phyloP scores from a whole-genome alignment of 495 filamentous ascomycete species.

The Penicillium waksmanii region DNA sequence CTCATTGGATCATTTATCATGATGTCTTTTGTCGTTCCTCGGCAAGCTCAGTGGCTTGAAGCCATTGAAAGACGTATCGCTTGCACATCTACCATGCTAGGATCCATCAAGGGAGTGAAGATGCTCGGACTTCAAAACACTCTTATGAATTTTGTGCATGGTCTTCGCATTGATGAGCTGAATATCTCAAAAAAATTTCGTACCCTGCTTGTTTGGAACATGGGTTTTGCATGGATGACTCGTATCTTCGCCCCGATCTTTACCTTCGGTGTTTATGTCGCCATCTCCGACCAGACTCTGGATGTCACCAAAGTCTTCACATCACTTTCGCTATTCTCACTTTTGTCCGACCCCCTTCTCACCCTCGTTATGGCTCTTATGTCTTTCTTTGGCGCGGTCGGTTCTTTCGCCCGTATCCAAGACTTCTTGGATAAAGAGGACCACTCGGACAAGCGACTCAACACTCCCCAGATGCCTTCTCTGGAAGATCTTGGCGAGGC shows the following conservation, averaged over 20 bases:
- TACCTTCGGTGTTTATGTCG: slow-evolving; percentile 54
- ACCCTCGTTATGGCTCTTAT: slow-evolving; percentile 61
- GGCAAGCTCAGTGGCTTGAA: slow-evolving; percentile 33
- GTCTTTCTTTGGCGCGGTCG: slow-evolving; percentile 54
- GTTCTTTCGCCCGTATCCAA: slow-evolving; percentile 63
- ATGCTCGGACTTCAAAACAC: slow-evolving; percentile 58
- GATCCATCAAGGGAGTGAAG: slow-evolving; percentile 65
- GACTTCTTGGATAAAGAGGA: slow-evolving; percentile 54
- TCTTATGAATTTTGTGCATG: slow-evolving; percentile 47
- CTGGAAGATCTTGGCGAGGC: slow-evolving; percentile 28
- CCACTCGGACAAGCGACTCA: slow-evolving; percentile 37
- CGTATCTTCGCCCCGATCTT: slow-evolving; percentile 55
- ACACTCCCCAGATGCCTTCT: slow-evolving; percentile 23
- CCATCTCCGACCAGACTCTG: slow-evolving; percentile 53
- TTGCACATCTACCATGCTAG: slow-evolving; percentile 57
- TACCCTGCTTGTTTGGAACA: slow-evolving; percentile 56
- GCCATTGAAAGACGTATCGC: slow-evolving; percentile 55
- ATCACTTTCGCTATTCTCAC: slow-evolving; percentile 61
- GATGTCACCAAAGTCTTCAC: slow-evolving; percentile 60
- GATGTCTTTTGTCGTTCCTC: slow-evolving; percentile 33
- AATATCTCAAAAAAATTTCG: slow-evolving; percentile 59
- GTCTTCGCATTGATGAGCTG: slow-evolving; percentile 60
- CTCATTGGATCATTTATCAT: slow-evolving; percentile 41
- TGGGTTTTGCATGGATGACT: slow-evolving; percentile 57
- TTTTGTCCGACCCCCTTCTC: slow-evolving; percentile 59